These are phyloP conservation scores for Cryptosporidium felis DNA, from an alignment of 169 alveolate genomes.

Conservation along the genomic window DNA sequence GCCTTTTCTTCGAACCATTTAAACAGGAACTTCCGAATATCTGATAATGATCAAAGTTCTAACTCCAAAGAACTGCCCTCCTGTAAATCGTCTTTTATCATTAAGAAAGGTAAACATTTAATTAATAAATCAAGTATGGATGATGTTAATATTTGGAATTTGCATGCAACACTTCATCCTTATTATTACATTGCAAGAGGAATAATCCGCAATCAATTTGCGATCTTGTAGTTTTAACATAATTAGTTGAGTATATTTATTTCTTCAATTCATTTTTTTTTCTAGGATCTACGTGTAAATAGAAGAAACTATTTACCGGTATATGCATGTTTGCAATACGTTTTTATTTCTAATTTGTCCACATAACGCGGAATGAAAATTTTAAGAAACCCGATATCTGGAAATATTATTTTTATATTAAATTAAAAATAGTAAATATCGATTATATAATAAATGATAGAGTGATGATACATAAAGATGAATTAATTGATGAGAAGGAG, in stretches of 20 bases:
- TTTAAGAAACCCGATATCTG: neutral
- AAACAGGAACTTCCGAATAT: neutral
- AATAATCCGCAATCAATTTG: conserved; percentile 51
- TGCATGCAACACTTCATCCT: conserved; percentile 60
- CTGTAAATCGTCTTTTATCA: neutral
- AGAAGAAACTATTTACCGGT: neutral
- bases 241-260: neutral
- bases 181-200: conserved; percentile 63
- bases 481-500: neutral
- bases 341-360: neutral
- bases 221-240: conserved; percentile 8
- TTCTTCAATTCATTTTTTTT: neutral
- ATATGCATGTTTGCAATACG: neutral
- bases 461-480: too few relatives aligned
- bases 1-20: conserved; percentile 40
- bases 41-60: neutral
- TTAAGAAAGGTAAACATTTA: neutral
- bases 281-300: neutral
- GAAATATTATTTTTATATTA: neutral
- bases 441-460: conserved; percentile 11
- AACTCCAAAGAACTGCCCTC: neutral
- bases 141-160: conserved; percentile 45
- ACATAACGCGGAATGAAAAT: conserved; percentile 10
- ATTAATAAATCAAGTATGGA: neutral
- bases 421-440: neutral